Base-by-base conservation (phyloP, 352 stramenopile species). In the Phytophthora sansomeana region DNA sequence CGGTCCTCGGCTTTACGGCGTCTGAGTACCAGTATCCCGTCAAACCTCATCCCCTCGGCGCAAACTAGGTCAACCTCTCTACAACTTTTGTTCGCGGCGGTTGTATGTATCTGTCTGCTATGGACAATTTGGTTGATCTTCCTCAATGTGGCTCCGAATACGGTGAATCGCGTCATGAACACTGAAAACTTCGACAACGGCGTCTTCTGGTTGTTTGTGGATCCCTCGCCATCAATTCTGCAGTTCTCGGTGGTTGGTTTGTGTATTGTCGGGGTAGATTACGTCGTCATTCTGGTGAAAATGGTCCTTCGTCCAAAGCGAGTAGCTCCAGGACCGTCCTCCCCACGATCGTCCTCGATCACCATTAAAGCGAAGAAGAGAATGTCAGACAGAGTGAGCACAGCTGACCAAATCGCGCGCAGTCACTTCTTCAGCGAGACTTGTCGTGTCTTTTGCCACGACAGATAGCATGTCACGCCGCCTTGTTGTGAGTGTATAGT, bases 201-300 rank as follows among this genome's bases (percentile, higher is more conserved):
- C 0, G 46, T 49, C n/a, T 81, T 81, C 38, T 81, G 69, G 74
- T 42, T 75, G 14, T 63, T 77, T 21, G 50, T 77, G 3, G 49
- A 77, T 1, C 60, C 54, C 30, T 36, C 53, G 9, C 28, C 49
- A 4, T 62, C 47, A 10, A 29, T 79, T 0, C 48, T 68, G 14
- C 48, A 42, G 17, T 28, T 72, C 3, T 60, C 59, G 21, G 24
- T 69, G 0, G 11, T 66, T 6, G 44, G 58, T 3, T 56, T 78
- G 6, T 58, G 42, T 16, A 16, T 68, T 29, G 42, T 67, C 2
- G 62, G 61, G 0, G 5, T 72, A 4, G 63, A 61, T 0, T 70
- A 74, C 41, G 6, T 67, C 4, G 9, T 46, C 21, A 38, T 72
- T 39, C 41, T 75, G 19, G 11, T 73, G 21, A 42, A 38, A 6